phyloP scores from a whole-genome alignment of 2,329 filamentous ascomycete genomes.

The Fonsecaea nubica region DNA sequence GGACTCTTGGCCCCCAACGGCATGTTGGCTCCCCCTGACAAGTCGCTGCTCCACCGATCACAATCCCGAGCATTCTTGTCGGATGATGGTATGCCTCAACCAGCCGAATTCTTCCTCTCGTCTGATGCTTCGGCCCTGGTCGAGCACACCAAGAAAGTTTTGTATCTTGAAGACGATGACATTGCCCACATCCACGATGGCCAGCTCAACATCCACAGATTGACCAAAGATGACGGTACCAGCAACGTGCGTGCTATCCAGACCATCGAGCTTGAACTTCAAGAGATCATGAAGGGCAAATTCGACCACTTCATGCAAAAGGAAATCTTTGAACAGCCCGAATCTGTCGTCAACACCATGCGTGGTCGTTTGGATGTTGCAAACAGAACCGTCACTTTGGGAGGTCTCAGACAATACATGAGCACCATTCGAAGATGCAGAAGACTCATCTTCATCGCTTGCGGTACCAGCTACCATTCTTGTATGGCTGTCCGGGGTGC shows the following conservation, averaged over 20 bases:
- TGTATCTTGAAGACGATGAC: slow-evolving; percentile 99
- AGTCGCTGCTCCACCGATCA: slow-evolving; percentile 96
- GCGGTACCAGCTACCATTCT: slow-evolving; percentile 97
- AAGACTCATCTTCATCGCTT: slow-evolving; percentile 98
- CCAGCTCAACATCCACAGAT: slow-evolving; percentile 96
- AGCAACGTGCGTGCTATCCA: slow-evolving; percentile 98
- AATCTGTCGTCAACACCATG: slow-evolving; percentile 99
- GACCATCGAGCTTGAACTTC: slow-evolving; percentile 96
- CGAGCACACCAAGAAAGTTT: slow-evolving; percentile 99
- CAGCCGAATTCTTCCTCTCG: slow-evolving; percentile 98
- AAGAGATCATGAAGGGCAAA: slow-evolving; percentile 99
- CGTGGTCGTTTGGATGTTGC: slow-evolving; percentile 92
- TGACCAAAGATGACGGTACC: slow-evolving; percentile 94
- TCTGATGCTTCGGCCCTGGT: slow-evolving; percentile 98
- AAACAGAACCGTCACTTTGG: slow-evolving; percentile 94
- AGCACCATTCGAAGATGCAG: slow-evolving; percentile 94
- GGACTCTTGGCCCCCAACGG: slow-evolving; percentile 69
- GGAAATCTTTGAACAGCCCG: slow-evolving; percentile 99
- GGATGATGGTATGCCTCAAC: slow-evolving; percentile 96
- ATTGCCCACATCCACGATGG: slow-evolving; percentile 99
- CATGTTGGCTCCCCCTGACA: slow-evolving; percentile 88
- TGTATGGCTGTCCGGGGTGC: slow-evolving; percentile 99
- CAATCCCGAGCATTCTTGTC: slow-evolving; percentile 99
- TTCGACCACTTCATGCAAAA: slow-evolving; percentile 99
- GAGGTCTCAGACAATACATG: slow-evolving; percentile 95